phyloP scores from a whole-genome alignment of 768 basidiomycete species.

The Tulasnella sp. region DNA sequence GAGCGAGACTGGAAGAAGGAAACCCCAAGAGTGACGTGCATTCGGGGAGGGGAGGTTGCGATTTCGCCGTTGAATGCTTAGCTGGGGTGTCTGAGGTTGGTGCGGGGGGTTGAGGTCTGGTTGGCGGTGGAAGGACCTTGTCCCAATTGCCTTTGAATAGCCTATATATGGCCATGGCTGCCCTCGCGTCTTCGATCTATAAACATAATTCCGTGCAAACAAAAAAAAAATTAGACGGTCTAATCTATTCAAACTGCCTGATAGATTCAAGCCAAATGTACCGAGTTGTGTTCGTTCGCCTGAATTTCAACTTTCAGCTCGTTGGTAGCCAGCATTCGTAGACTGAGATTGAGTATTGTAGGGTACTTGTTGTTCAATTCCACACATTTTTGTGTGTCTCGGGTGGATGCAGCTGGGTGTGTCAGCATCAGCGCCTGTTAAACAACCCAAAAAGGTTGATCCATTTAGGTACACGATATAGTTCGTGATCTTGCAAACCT shows the following conservation, averaged over 20 bases:
- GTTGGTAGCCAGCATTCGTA: slow-evolving; percentile 67
- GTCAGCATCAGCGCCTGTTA: slow-evolving; percentile 62
- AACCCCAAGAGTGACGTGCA: slow-evolving; percentile 25
- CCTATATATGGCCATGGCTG: slow-evolving; percentile 88
- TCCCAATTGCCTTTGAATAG: slow-evolving; percentile 34
- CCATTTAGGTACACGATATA: too few species aligned
- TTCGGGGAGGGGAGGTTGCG: not conserved
- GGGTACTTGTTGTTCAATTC: slow-evolving; percentile 24
- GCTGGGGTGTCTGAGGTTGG: not conserved
- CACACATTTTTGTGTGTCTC: slow-evolving; percentile 60
- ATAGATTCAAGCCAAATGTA: slow-evolving; percentile 39
- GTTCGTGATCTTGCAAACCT: too few species aligned
- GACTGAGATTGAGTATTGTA: slow-evolving; percentile 12
- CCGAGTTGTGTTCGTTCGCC: slow-evolving; percentile 83
- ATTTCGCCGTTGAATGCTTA: not conserved
- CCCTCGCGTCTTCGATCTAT: slow-evolving; percentile 84
- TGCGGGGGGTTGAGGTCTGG: not conserved
- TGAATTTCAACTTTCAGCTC: slow-evolving; percentile 76
- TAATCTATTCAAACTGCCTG: too few species aligned
- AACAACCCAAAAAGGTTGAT: too few species aligned
- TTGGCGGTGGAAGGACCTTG: not conserved
- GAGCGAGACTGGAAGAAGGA: not conserved
- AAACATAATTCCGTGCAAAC: too few species aligned
- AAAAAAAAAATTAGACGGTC: not conserved
- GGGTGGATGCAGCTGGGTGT: slow-evolving; percentile 49